Base-by-base conservation (phyloP, 2,329 filamentous ascomycete species). In the Aspergillus costaricaensis region DNA sequence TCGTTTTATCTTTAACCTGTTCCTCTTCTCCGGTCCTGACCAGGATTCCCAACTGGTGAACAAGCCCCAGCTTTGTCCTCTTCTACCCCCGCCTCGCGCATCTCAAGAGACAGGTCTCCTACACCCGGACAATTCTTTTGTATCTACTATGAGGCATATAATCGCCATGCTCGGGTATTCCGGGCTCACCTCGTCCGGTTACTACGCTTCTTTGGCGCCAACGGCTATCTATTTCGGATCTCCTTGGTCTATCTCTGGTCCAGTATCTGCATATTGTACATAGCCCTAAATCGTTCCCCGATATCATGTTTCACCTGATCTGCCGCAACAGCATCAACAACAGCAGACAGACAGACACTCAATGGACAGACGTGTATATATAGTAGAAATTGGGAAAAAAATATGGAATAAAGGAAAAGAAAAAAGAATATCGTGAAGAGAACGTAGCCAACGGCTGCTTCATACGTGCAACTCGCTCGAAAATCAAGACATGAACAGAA, bases 361-460 rank as follows among this genome's bases (percentile, higher is more conserved):
- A 17, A 3, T 21, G n/a, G 36, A 55, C n/a, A 25, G 9, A 17
- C 39, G 39, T 14, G 39, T 44, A 44, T 44, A 44, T 23, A 44
- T 44, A 44, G 41, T 21, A 44, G 19, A 7, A 21, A 10, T 12
- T 36, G 32, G 32, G 32, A 5, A 15, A 36, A 36, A 2, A 36
- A 39, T 36, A 41, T 53, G 32, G 19, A 15, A 23, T 21, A 25
- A 53, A 10, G 17, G 14, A 30, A 55, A 47, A 27, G 36, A 53
- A 47, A 47, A 36, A 36, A 14, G 32, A 36, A 9, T 19, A 21
- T 55, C 53, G 21, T 55, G 53, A 43, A 47, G 44, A 25, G 53
- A 55, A 55, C 23, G 53, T 55, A 30, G 52, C 38, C 38, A 38
- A 55, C 23, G n/a, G 23, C 41, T 55, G 39, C 39, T 55, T 55